Base-by-base conservation (phyloP, 768 basidiomycete genomes). In the Serendipita vermifera region DNA sequence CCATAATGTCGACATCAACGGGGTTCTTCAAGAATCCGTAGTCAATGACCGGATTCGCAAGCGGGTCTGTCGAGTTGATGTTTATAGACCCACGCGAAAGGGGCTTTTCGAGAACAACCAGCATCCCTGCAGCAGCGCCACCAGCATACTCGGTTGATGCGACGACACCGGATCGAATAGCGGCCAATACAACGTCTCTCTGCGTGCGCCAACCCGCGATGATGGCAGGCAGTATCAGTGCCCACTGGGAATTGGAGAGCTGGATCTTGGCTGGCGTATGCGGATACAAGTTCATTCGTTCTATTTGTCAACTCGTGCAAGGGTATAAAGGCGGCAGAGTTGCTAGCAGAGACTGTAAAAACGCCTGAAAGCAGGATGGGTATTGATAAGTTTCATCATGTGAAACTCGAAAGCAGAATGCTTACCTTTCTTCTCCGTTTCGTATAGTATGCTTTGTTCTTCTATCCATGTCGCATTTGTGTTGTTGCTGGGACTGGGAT, bases 1-100 rank as follows among this genome's bases (percentile, higher is more conserved):
- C 26, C 39, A 41, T 6, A 41, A 41, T n/a, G 39, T 41, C 39
- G 7, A 41, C 9, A 26, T 41, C 39, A n/a, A 41, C 6, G 7
- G 39, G 39, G 27, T 41, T 41, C 6, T n/a, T 17, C 39, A 41
- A n/a, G 59, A 59, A 59, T 36, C 48, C 56, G 4, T 64, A 64
- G 58, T 69, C 59, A 40, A 69, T 65, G 9, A 60, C n/a, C 1
- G 68, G 68, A 3, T 32, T 33, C 26, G 55, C 62, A 57, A 66
- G 65, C 0, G 66, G 63, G 51, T 65, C 58, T 14, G 55, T 55
- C 0, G 62, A 64, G 20, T 57, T 46, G 24, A 69, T 63, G 3
- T 58, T 62, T 9, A 69, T 55, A 36, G 62, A 59, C 9, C 67
- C 67, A 48, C 61, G 39, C 17, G 39, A 41, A n/a, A 41, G 27